Evolutionary conservation across 495 filamentous ascomycete genomes (phyloP).

Genomic region (Letharia lupina): DNA sequence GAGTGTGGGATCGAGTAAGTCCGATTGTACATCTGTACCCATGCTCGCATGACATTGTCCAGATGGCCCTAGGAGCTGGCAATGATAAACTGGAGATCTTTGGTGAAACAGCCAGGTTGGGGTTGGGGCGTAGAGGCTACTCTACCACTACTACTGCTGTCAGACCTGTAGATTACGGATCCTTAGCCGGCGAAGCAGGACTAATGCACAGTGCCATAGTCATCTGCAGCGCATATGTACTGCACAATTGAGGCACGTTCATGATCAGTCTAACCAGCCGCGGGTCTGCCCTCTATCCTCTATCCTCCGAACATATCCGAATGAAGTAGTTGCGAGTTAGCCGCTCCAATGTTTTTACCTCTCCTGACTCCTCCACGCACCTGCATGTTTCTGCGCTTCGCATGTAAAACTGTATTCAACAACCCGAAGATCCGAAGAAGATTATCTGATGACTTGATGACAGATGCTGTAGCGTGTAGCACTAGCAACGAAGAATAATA

Average conservation of each 20-base stretch:
- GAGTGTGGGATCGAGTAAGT: not conserved
- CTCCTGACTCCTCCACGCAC: not conserved
- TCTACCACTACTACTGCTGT: not conserved
- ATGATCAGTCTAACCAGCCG: not conserved
- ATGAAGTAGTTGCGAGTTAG: constrained; percentile 1
- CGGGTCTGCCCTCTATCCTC: not conserved
- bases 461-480: not conserved
- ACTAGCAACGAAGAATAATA: constrained; percentile 7
- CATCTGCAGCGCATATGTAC: not conserved
- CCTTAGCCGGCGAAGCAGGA: not conserved
- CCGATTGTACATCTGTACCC: not conserved
- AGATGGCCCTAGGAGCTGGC: not conserved
- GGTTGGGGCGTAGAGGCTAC: not conserved
- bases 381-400: not conserved
- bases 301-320: not conserved
- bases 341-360: constrained; percentile 5
- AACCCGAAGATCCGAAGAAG: not conserved
- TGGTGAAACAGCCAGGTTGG: not conserved
- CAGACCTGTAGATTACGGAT: not conserved
- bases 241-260: not conserved
- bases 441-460: not conserved
- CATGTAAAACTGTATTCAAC: not conserved
- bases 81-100: not conserved
- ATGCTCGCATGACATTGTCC: not conserved
- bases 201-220: not conserved